Evolutionary conservation across 352 stramenopile species (phyloP), one percentile per base, ranked within the genome.

Genomic region (Thraustotheca clavata): DNA sequence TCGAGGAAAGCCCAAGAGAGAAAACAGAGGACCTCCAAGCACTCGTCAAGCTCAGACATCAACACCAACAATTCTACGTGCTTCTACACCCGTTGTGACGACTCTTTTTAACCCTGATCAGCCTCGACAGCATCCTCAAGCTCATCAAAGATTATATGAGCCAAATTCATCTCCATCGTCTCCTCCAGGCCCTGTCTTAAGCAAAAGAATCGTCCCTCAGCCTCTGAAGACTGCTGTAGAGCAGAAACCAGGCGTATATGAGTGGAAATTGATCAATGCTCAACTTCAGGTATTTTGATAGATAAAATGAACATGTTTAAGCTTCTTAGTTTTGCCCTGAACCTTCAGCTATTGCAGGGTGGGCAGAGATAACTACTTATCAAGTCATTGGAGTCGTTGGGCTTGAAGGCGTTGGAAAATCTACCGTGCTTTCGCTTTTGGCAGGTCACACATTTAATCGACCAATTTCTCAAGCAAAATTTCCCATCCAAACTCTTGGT

Each of bases 401-500:
- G 0, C 68, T 91, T 0, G 76, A 90, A 68, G 79, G 76, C 7
- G 72, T 84, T 18, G 83, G 83, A 14, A 93, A 91, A 59, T 91
- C 81, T 1, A 86, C 81, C 0, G 60, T 91, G 3, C 26, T 89
- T 40, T 93, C 83, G 20, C 26, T 87, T 5, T 62, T 92, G 14
- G 55, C 65, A 20, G 52, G 27, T 29, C 46, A 60, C 46, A 7
- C 26, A 26, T 48, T 11, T 7, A 20, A n/a, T 5, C 27, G 61
- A 9, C 38, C 24, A 3, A 20, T 52, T 20, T 63, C 55, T 22
- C 59, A 62, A 20, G 18, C 59, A 16, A 52, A 77, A 20, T 87
- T 88, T 33, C 54, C 69, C 1, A 65, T 71, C 0, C 68, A 85
- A 26, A 70, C 69, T 20, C 60, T 79, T 24, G 79, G 86, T 41